phyloP scores from a whole-genome alignment of 1,284 basidiomycete species.

The Hemileia vastatrix region DNA sequence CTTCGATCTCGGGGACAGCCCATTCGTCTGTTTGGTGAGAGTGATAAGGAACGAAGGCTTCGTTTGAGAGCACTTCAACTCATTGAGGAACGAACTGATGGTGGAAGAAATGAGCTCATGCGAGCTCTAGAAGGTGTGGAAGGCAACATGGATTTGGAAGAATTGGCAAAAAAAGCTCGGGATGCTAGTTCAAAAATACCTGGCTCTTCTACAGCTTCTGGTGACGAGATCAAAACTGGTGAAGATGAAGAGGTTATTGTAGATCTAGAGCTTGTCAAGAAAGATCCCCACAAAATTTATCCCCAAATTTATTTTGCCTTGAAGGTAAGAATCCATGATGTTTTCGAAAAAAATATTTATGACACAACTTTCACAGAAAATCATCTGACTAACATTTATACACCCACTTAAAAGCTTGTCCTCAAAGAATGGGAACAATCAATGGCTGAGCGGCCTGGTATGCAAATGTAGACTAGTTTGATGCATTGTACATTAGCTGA shows the following conservation, averaged over 20 bases:
- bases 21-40: conserved; percentile 86
- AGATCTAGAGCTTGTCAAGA: conserved; percentile 73
- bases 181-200: conserved; percentile 27
- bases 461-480: conserved; percentile 26
- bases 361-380: too few species aligned
- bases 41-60: conserved; percentile 81
- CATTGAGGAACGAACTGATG: conserved; percentile 62
- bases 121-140: conserved; percentile 86
- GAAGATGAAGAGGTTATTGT: conserved; percentile 53
- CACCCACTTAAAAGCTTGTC: conserved; percentile 50
- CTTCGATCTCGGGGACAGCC: conserved; percentile 86
- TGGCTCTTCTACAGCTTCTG: conserved; percentile 24
- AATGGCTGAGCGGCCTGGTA: conserved; percentile 81
- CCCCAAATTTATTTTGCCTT: conserved; percentile 95
- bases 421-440: conserved; percentile 92
- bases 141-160: conserved; percentile 53
- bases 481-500: background rate
- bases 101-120: conserved; percentile 83
- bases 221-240: conserved; percentile 8
- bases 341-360: too few species aligned
- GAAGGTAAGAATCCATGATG: conserved; percentile 53
- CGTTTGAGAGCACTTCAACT: conserved; percentile 85
- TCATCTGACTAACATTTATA: background rate
- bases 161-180: conserved; percentile 53
- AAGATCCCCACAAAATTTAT: conserved; percentile 89